These are phyloP conservation scores for Diaporthe capsici DNA, from an alignment of 2,329 filamentous ascomycete species.

Conservation along the genomic window DNA sequence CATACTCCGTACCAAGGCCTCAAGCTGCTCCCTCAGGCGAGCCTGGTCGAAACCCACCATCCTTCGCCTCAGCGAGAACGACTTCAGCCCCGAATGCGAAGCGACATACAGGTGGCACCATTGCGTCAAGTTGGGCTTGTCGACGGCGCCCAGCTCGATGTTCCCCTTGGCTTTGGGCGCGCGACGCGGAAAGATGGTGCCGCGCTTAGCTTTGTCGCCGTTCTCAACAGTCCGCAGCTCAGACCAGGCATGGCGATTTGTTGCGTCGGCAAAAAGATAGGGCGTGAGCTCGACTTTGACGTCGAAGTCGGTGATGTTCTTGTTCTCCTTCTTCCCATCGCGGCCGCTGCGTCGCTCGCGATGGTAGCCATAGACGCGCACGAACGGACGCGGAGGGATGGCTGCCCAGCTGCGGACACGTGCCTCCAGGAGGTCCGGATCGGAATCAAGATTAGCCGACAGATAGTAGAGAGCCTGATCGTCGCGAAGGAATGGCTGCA, in stretches of 20 bases:
- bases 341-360: constrained; percentile 57
- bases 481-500: constrained; percentile 37
- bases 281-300: constrained; percentile 71
- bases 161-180: constrained; percentile 58
- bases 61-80: constrained; percentile 64
- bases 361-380: constrained; percentile 69
- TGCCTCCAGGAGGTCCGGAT: constrained; percentile 58
- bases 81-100: constrained; percentile 69
- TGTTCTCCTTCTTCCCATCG: constrained; percentile 61
- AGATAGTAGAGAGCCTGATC: constrained; percentile 53
- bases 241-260: constrained; percentile 56
- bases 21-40: constrained; percentile 65
- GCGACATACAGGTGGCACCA: constrained; percentile 80
- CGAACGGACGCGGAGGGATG: constrained; percentile 66
- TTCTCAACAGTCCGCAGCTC: constrained; percentile 68
- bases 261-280: constrained; percentile 65
- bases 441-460: constrained; percentile 59
- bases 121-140: constrained; percentile 60
- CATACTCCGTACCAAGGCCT: constrained; percentile 71
- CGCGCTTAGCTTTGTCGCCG: constrained; percentile 74
- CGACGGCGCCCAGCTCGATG: constrained; percentile 57
- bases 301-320: constrained; percentile 70
- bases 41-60: constrained; percentile 74
- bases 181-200: constrained; percentile 68
- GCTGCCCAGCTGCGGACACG: constrained; percentile 60